Conservation (phyloP, 352 stramenopile species). For the Poterioochromonas sp. region DNA sequence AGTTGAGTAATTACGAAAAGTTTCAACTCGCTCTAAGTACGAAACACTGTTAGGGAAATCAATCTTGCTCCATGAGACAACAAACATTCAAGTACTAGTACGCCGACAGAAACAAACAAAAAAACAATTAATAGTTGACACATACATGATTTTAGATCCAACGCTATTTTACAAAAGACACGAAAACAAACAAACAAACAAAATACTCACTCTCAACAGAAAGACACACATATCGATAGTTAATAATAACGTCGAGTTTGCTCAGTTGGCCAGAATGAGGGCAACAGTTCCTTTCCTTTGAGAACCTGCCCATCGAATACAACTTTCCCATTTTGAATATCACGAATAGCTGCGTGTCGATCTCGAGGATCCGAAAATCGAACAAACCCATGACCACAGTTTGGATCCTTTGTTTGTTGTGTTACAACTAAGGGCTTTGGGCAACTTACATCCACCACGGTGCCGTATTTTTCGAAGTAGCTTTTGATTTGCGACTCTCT, state of each 20-base stretch:
- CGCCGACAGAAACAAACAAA: too few relatives aligned
- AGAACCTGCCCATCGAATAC: neutral
- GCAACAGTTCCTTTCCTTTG: neutral
- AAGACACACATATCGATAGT: neutral
- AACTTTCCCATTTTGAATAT: neutral
- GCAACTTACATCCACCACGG: neutral
- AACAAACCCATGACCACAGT: neutral
- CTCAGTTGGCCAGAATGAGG: neutral
- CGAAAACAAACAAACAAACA: neutral
- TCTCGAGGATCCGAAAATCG: neutral
- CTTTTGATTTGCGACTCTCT: neutral
- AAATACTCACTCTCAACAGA: neutral
- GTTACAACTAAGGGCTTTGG: neutral
- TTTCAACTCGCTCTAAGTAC: too few relatives aligned
- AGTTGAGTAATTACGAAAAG: too few relatives aligned
- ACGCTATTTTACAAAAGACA: neutral
- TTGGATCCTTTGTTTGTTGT: neutral
- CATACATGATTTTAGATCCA: neutral
- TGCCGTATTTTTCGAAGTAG: neutral
- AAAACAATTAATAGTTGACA: too few relatives aligned
- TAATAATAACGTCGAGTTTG: slow-evolving; percentile 24
- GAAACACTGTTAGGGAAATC: too few relatives aligned
- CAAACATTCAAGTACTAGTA: too few relatives aligned
- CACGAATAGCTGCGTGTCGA: neutral
- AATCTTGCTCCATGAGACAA: too few relatives aligned